A percentile compares a stretch with the other conserved stretches of the same genome.
Evolutionary conservation across 2,329 filamentous ascomycete genomes (phyloP).

Genomic region (Paecilomyces sp.): DNA sequence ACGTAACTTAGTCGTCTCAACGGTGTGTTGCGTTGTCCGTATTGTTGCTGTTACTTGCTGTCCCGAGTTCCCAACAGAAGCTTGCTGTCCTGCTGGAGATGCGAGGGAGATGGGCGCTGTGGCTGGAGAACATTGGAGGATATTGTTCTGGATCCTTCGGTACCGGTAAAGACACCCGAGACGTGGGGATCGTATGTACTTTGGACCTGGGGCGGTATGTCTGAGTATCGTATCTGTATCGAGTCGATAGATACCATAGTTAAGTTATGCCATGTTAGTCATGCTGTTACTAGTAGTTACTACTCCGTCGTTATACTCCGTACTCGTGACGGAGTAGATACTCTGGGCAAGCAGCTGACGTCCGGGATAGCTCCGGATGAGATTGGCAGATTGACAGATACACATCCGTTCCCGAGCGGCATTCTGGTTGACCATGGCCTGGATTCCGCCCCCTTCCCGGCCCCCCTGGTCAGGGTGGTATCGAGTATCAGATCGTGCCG

Average conservation of each 20-base stretch:
- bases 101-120: neutral
- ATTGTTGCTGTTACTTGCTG: neutral
- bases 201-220: too few species aligned
- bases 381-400: too few species aligned
- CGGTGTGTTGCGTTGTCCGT: neutral
- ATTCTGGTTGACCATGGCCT: neutral
- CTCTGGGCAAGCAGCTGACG: neutral
- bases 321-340: too few species aligned
- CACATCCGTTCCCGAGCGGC: neutral
- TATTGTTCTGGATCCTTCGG: neutral
- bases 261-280: too few species aligned
- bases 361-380: neutral
- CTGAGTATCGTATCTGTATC: too few species aligned
- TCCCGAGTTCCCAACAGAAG: neutral
- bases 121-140: neutral
- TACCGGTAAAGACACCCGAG: neutral
- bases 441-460: neutral
- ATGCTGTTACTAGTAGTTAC: too few species aligned
- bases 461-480: neutral
- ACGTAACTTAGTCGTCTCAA: neutral
- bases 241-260: too few species aligned
- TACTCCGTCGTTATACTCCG: too few species aligned
- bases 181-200: neutral
- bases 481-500: neutral
- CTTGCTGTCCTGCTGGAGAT: neutral